Percentiles rank a stretch among this genome's conserved stretches.
Conservation (phyloP, 1,284 basidiomycete species). For the Malassezia psittaci region DNA sequence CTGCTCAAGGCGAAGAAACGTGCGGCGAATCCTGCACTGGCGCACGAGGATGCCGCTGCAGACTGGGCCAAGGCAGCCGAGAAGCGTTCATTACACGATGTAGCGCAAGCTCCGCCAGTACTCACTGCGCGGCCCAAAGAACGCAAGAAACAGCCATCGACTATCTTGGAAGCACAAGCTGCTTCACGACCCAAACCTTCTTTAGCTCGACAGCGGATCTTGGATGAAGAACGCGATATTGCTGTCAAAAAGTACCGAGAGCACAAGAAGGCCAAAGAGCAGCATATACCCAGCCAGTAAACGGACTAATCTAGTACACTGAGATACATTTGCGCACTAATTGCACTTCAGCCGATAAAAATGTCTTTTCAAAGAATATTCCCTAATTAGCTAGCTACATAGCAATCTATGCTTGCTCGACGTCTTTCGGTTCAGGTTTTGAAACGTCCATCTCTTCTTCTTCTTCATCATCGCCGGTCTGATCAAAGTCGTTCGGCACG, state of each 20-base stretch:
- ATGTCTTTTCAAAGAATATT: too few relatives aligned
- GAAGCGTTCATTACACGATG: conserved; percentile 25
- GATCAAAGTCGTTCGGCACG: conserved; percentile 75
- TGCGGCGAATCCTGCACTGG: neutral
- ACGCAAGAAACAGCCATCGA: conserved; percentile 14
- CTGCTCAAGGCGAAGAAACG: conserved; percentile 13
- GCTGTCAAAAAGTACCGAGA: conserved; percentile 33
- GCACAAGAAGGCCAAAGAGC: conserved; percentile 21
- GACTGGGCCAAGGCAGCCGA: conserved; percentile 4
- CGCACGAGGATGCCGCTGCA: conserved; percentile 2
- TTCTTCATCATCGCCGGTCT: conserved; percentile 47
- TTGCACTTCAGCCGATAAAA: too few relatives aligned
- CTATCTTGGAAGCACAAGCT: neutral
- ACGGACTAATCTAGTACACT: too few relatives aligned
- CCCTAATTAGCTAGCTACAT: too few relatives aligned
- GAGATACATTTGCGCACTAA: too few relatives aligned
- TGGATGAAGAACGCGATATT: conserved; percentile 31
- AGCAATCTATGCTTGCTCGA: too few relatives aligned
- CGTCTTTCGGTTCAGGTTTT: too few relatives aligned
- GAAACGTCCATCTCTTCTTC: conserved; percentile 52
- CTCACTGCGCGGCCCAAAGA: conserved; percentile 32
- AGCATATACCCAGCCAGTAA: too few relatives aligned
- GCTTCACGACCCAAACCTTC: conserved; percentile 21
- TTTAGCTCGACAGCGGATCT: conserved; percentile 31
- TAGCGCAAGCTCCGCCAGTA: conserved; percentile 32